Evolutionary conservation across 2,329 filamentous ascomycete species (phyloP), one percentile per base, ranked within the genome.

Genomic region (Pleomassaria siparia): DNA sequence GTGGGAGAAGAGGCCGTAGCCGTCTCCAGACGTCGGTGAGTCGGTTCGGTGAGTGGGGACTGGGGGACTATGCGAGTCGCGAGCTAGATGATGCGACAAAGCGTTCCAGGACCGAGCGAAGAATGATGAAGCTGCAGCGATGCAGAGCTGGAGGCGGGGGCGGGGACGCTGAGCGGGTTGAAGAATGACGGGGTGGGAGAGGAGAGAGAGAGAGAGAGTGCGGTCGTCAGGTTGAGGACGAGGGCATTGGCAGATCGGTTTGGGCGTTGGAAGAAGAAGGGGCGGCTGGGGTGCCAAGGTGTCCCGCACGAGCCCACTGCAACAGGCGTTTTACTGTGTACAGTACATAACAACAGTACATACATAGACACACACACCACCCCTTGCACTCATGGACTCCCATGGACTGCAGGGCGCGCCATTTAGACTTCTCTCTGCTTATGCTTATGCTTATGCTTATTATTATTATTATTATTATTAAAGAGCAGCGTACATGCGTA

Each of bases 11-110:
- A 53, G 53, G 55, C 54, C 47, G 59, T 51, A 59, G 59, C 55
- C 58, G 58, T 58, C 48, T 56, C 50, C 56, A 51, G 58, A 43
- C 49, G 52, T 25, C 59, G 43, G 53, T 56, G 59, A n/a, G n/a
- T n/a, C n/a, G n/a, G n/a, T n/a, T n/a, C n/a, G n/a, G n/a, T n/a
- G n/a, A n/a, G n/a, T n/a, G n/a, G n/a, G n/a, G n/a, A n/a, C n/a
- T n/a, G n/a, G n/a, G 61, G 55, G 62, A 59, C 59, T 59, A 55
- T 56, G 58, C 52, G 52, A 53, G 47, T 42, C 53, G n/a, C n/a
- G 51, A 47, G 43, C 20, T 40, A 36, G 44, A 29, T 40, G 22
- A 37, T 44, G 48, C 46, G 44, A 44, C 30, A 49, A 33, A 41
- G 44, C 15, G 18, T 35, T 35, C 42, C 29, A 43, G 48, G n/a